A percentile compares a stretch with the other conserved stretches of the same genome.
Conservation (phyloP, 169 alveolate species). For the Perkinsus olseni region DNA sequence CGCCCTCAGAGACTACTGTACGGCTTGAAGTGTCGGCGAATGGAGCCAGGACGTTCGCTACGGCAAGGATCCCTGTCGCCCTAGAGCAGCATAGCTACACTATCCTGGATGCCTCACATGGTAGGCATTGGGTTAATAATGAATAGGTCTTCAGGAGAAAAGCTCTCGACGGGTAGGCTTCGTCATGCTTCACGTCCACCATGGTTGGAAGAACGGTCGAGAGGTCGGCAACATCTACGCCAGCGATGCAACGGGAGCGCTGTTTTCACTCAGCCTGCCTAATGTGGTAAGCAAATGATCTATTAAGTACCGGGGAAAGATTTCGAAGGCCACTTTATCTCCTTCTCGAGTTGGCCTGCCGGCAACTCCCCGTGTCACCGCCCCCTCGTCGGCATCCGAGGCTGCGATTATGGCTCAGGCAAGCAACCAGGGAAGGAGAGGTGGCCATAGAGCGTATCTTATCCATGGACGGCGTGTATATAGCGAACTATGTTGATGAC, state of each 20-base stretch:
- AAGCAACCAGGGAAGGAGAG: slow-evolving; percentile 43
- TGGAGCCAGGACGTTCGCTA: slow-evolving; percentile 58
- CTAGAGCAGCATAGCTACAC: slow-evolving; percentile 76
- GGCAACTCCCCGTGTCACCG: too few species aligned
- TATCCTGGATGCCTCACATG: slow-evolving; percentile 66
- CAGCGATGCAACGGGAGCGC: slow-evolving; percentile 77
- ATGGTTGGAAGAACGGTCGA: slow-evolving; percentile 57
- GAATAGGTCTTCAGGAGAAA: too few species aligned
- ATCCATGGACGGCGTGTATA: slow-evolving; percentile 86
- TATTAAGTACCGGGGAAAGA: not conserved
- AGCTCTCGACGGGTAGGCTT: too few species aligned
- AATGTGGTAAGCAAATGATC: slow-evolving; percentile 72
- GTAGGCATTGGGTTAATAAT: too few species aligned
- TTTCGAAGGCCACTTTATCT: not conserved
- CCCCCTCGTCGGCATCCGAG: too few species aligned
- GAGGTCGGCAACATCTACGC: slow-evolving; percentile 83
- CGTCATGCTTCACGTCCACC: slow-evolving; percentile 82
- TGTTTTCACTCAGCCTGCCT: slow-evolving; percentile 73
- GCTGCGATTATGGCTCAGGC: not conserved
- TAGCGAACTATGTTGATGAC: slow-evolving; percentile 80
- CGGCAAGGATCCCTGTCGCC: slow-evolving; percentile 73
- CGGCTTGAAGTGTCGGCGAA: slow-evolving; percentile 67
- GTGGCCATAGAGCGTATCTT: slow-evolving; percentile 84
- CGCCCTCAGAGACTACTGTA: slow-evolving; percentile 47
- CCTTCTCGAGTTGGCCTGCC: too few species aligned